Evolutionary conservation across 2,329 filamentous ascomycete species (phyloP).

Genomic region (Apiospora malaysiana): DNA sequence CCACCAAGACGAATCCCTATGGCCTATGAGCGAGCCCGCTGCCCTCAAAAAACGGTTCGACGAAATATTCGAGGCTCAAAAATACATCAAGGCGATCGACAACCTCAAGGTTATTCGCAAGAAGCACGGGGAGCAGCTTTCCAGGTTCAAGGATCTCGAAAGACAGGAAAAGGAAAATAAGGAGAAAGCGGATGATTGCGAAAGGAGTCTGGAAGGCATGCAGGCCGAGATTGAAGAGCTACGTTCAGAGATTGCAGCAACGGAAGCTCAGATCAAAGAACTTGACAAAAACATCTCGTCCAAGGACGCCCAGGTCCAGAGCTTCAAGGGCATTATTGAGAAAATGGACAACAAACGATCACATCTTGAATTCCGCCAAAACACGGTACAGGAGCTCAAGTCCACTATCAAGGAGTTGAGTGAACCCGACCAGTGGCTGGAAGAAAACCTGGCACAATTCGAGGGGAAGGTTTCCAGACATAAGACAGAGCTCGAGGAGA

Average conservation of each 20-base stretch:
- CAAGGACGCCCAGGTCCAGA: conserved; percentile 75
- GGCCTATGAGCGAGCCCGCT: conserved; percentile 90
- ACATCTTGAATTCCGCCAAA: conserved; percentile 72
- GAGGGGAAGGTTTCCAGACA: conserved; percentile 74
- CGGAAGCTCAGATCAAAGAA: conserved; percentile 66
- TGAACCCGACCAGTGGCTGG: conserved; percentile 79
- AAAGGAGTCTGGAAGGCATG: conserved; percentile 69
- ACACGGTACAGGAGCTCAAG: conserved; percentile 73
- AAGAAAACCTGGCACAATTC: conserved; percentile 76
- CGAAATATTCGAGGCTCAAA: conserved; percentile 95
- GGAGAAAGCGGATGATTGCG: conserved; percentile 76
- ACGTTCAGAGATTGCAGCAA: conserved; percentile 61
- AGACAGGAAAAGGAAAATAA: conserved; percentile 82
- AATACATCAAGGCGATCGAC: conserved; percentile 96
- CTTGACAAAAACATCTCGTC: conserved; percentile 64
- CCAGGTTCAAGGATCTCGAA: conserved; percentile 75
- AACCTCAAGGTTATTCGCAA: conserved; percentile 90
- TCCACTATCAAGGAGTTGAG: conserved; percentile 76
- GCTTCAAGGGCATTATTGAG: conserved; percentile 76
- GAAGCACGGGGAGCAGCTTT: conserved; percentile 77
- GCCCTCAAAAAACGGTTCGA: conserved; percentile 93
- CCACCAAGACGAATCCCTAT: conserved; percentile 96
- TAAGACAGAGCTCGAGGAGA: conserved; percentile 65
- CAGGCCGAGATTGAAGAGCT: conserved; percentile 69
- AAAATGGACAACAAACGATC: conserved; percentile 78